Conservation (phyloP, 306 rosid species). For the Betula pendula region DNA sequence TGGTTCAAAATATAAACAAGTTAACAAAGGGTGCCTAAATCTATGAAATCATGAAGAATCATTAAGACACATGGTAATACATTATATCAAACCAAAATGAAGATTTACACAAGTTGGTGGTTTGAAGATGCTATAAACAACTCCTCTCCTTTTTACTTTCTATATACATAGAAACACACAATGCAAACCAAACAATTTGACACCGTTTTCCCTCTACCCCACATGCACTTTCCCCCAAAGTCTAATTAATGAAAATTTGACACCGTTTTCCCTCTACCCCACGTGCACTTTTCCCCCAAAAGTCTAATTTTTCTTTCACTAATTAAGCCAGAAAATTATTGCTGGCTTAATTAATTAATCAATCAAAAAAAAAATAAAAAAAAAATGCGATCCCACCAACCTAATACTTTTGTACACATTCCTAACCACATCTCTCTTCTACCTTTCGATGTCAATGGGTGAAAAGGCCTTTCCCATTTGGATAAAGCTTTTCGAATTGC, state of each 20-base stretch:
- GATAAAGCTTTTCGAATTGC: conserved; percentile 40
- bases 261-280: background rate
- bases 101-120: conserved; percentile 6
- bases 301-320: background rate
- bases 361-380: no score
- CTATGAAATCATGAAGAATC: background rate
- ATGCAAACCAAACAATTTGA: background rate
- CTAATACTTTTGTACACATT: conserved; percentile 16
- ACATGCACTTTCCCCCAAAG: background rate
- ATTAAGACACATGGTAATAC: background rate
- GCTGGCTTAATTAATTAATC: conserved; percentile 23
- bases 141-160: background rate
- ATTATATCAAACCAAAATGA: background rate
- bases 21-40: background rate
- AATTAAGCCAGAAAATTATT: conserved; percentile 13
- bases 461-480: conserved; percentile 42
- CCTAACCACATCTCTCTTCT: conserved; percentile 24
- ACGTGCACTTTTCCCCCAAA: background rate
- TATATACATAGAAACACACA: background rate
- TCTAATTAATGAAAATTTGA: background rate
- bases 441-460: conserved; percentile 55
- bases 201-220: background rate
- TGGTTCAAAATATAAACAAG: background rate
- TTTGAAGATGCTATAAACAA: background rate
- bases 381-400: conserved; percentile 24